A percentile compares a stretch with the other conserved stretches of the same genome.
These are phyloP conservation scores for Xylaria sp. DNA, from an alignment of 2,329 filamentous ascomycete genomes.

Conservation along the genomic window DNA sequence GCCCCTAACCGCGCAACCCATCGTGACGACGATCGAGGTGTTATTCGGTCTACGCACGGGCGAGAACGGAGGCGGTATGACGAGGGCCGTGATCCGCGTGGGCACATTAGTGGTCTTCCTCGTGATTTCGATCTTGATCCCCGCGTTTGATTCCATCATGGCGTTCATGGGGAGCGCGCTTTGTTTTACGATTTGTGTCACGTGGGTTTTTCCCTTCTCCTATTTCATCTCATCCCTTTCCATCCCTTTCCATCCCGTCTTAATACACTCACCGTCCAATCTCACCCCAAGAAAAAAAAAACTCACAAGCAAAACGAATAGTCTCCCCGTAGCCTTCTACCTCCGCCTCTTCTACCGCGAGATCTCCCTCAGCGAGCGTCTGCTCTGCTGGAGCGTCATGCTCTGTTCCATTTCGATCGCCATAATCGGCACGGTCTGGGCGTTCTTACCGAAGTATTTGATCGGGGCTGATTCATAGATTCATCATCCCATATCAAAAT, in stretches of 20 bases:
- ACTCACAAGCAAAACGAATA: constrained; percentile 21
- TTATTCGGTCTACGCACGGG: constrained; percentile 59
- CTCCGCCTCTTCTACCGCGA: constrained; percentile 80
- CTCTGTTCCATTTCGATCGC: constrained; percentile 65
- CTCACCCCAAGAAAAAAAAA: background rate
- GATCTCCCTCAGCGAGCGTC: constrained; percentile 57
- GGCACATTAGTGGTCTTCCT: constrained; percentile 67
- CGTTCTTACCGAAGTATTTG: constrained; percentile 74
- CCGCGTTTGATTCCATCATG: constrained; percentile 85
- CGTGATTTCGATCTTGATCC: constrained; percentile 62
- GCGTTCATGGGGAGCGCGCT: constrained; percentile 82
- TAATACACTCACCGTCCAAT: background rate
- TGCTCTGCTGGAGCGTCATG: constrained; percentile 64
- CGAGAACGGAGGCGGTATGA: constrained; percentile 26
- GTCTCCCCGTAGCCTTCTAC: constrained; percentile 78
- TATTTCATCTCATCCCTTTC: too few species aligned
- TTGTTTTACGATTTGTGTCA: constrained; percentile 91
- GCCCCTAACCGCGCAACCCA: constrained; percentile 82
- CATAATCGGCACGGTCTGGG: constrained; percentile 75
- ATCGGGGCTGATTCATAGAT: constrained; percentile 45
- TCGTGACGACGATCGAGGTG: constrained; percentile 79
- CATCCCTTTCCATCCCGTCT: too few species aligned
- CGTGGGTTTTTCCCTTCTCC: constrained; percentile 40
- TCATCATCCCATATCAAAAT: background rate
- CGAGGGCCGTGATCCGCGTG: constrained; percentile 59